A percentile compares a stretch with the other conserved stretches of the same genome.
These are phyloP conservation scores for Cyathus striatus DNA, from an alignment of 768 basidiomycete genomes.

Conservation along the genomic window DNA sequence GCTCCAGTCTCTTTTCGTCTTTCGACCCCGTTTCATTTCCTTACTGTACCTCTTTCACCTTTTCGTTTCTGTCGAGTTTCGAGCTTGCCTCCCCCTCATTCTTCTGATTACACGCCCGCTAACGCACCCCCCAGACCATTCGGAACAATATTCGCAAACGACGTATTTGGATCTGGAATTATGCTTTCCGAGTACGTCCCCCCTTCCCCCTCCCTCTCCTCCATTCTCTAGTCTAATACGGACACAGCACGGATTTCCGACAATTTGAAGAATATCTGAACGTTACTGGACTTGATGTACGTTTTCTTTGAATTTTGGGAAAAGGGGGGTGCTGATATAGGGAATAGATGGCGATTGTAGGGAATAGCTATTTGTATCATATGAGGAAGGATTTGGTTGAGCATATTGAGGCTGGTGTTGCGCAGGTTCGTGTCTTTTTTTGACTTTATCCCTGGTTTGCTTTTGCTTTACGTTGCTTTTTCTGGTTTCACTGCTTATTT, in stretches of 20 bases:
- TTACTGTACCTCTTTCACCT: too few relatives aligned
- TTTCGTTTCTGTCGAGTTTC: too few relatives aligned
- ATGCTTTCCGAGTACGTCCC: conserved; percentile 79
- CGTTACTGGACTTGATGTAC: conserved; percentile 85
- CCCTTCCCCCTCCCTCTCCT: neutral
- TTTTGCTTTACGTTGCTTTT: too few relatives aligned
- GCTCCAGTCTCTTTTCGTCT: neutral
- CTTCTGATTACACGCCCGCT: too few relatives aligned
- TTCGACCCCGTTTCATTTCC: neutral
- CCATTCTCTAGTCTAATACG: too few relatives aligned
- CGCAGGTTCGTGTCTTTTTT: conserved; percentile 36
- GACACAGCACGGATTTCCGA: conserved; percentile 87
- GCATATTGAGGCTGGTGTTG: conserved; percentile 80
- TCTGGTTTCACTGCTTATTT: too few relatives aligned
- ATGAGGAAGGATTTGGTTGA: conserved; percentile 87
- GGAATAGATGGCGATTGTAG: conserved; percentile 79
- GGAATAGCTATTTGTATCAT: conserved; percentile 92
- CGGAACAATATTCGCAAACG: conserved; percentile 86
- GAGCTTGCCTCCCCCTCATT: too few relatives aligned
- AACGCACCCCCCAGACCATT: conserved; percentile 64
- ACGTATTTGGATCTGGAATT: conserved; percentile 89
- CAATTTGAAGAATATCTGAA: conserved; percentile 90
- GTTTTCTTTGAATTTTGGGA: conserved; percentile 13
- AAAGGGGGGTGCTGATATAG: neutral
- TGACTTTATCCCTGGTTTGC: neutral